A percentile compares a stretch with the other conserved stretches of the same genome.
Conservation (phyloP, 2,329 filamentous ascomycete genomes). For the Fusarium sarcochroum region DNA sequence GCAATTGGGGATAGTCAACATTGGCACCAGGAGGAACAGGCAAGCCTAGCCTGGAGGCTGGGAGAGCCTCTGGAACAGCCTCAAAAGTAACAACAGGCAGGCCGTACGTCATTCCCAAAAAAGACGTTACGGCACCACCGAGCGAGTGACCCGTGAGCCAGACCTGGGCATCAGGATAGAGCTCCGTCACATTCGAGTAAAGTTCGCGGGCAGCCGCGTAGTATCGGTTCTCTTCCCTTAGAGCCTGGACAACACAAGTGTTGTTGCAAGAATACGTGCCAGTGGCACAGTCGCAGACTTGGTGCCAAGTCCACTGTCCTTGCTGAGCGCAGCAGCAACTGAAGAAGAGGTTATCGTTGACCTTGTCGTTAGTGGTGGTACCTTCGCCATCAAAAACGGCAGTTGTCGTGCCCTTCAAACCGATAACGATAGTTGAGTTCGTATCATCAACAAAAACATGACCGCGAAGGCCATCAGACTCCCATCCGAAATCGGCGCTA, state of each 20-base stretch:
- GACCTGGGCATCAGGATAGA: conserved; percentile 87
- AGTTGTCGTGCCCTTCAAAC: conserved; percentile 89
- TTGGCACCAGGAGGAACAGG: conserved; percentile 86
- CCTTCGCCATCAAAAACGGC: conserved; percentile 97
- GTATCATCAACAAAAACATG: conserved; percentile 91
- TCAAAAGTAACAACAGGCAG: conserved; percentile 93
- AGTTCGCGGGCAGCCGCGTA: conserved; percentile 91
- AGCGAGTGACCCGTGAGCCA: conserved; percentile 96
- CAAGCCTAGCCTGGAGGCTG: conserved; percentile 86
- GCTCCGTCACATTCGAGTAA: conserved; percentile 90
- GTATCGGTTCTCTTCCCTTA: conserved; percentile 88
- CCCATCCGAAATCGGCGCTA: conserved; percentile 93
- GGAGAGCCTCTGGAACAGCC: conserved; percentile 90
- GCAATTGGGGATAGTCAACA: conserved; percentile 77
- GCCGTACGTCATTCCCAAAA: conserved; percentile 92
- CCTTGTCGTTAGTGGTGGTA: conserved; percentile 96
- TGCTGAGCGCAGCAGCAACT: conserved; percentile 98
- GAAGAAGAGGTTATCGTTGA: conserved; percentile 98
- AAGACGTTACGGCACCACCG: conserved; percentile 88
- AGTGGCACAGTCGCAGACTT: conserved; percentile 93
- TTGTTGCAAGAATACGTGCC: conserved; percentile 92
- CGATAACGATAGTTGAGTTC: conserved; percentile 91
- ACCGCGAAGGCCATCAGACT: conserved; percentile 87
- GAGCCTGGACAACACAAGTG: conserved; percentile 83
- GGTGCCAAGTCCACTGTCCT: conserved; percentile 88